Conservation (phyloP, 2,329 filamentous ascomycete species). For the Raffaelea albimanens region DNA sequence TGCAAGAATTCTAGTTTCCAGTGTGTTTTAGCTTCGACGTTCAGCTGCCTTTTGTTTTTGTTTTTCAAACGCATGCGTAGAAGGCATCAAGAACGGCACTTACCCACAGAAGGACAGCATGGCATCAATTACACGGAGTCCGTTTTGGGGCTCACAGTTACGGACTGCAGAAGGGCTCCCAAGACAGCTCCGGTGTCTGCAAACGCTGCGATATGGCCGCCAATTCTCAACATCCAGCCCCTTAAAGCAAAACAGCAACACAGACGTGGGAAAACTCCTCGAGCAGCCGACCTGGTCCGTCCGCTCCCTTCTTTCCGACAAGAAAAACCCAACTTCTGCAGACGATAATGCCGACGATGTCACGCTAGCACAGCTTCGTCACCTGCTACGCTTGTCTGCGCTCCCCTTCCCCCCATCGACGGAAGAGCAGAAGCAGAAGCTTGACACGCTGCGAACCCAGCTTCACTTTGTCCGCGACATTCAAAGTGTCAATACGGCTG, state of each 20-base stretch:
- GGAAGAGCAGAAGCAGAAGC: conserved; percentile 59
- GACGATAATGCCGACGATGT: conserved; percentile 31
- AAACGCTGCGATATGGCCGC: conserved; percentile 21
- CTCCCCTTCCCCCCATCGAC: conserved; percentile 60
- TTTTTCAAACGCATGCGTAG: too few species aligned
- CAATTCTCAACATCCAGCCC: conserved; percentile 32
- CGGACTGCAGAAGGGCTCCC: too few species aligned
- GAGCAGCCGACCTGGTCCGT: conserved; percentile 73
- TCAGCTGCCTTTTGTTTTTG: too few species aligned
- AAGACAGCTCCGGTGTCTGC: too few species aligned
- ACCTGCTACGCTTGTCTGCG: conserved; percentile 82
- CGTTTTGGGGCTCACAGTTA: too few species aligned
- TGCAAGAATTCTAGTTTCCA: too few species aligned
- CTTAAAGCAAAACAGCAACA: not conserved
- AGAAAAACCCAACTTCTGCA: not conserved
- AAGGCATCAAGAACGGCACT: too few species aligned
- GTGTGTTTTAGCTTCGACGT: too few species aligned
- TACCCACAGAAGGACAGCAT: too few species aligned
- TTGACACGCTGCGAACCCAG: conserved; percentile 68
- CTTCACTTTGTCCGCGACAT: conserved; percentile 85
- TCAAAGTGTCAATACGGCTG: conserved; percentile 65
- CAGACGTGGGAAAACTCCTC: conserved; percentile 6
- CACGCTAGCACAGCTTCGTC: conserved; percentile 60
- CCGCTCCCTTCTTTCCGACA: conserved; percentile 49
- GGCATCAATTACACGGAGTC: too few species aligned